Conservation (phyloP, 2,329 filamentous ascomycete genomes). For the Hansfordia pulvinata region DNA sequence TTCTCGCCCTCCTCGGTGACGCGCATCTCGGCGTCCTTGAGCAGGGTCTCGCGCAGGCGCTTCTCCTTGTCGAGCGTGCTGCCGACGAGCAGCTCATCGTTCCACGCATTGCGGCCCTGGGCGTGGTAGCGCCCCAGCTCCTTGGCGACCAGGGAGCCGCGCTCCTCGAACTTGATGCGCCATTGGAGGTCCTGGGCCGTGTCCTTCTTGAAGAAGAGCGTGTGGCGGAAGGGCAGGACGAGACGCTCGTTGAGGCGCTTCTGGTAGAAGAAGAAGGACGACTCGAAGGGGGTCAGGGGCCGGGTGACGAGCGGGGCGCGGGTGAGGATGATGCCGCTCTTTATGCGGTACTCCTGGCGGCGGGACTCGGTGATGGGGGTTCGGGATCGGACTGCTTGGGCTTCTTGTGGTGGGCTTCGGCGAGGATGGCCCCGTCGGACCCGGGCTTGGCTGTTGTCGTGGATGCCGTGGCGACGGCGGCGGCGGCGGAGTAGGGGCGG, state of each 20-base stretch:
- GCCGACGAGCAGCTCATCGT: conserved; percentile 76
- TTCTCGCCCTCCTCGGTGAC: conserved; percentile 47
- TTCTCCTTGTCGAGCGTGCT: conserved; percentile 52
- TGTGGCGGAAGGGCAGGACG: conserved; percentile 71
- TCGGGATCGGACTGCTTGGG: conserved; percentile 17
- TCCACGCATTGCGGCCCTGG: conserved; percentile 60
- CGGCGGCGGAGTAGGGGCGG: conserved; percentile 19
- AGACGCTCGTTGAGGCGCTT: conserved; percentile 91
- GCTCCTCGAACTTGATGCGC: conserved; percentile 71
- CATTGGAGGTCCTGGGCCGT: conserved; percentile 78
- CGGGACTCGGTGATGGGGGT: conserved; percentile 13
- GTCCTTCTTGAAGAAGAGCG: conserved; percentile 90
- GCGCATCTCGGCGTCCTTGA: conserved; percentile 60
- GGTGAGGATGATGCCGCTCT: conserved; percentile 66
- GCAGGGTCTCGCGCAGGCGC: conserved; percentile 50
- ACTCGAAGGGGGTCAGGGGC: conserved; percentile 75
- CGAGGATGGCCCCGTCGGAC: too few species aligned
- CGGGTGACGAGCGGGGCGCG: conserved; percentile 80
- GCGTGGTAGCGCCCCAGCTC: conserved; percentile 80
- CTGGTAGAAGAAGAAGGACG: conserved; percentile 92
- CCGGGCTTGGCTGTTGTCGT: too few species aligned
- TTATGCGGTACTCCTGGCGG: conserved; percentile 31
- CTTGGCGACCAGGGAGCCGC: conserved; percentile 58
- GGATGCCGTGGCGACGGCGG: conserved; percentile 21
- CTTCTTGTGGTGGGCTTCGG: conserved; percentile 20